A percentile compares a stretch with the other conserved stretches of the same genome.
Conservation (phyloP, 768 basidiomycete genomes). For the Cyathus striatus region DNA sequence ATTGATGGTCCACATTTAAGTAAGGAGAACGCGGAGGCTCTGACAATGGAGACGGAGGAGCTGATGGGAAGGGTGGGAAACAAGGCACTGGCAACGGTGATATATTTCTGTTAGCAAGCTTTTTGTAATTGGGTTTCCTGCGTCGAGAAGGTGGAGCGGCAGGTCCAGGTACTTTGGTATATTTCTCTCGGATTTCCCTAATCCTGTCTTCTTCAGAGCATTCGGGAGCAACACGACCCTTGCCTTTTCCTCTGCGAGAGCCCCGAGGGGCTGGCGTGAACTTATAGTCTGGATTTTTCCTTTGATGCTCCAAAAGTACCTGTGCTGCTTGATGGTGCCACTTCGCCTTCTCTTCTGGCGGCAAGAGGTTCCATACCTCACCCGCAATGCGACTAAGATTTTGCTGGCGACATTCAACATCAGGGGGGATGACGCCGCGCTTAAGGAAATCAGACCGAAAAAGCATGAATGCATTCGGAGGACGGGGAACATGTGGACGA, state of each 20-base stretch:
- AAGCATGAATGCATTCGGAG: conserved; percentile 82
- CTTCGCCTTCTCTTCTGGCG: conserved; percentile 35
- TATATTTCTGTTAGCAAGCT: no score
- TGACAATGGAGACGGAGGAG: conserved; percentile 8
- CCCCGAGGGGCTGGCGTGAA: conserved; percentile 45
- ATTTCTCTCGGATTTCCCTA: conserved; percentile 28
- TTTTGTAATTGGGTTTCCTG: not conserved
- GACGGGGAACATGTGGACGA: conserved; percentile 57
- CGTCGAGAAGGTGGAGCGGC: not conserved
- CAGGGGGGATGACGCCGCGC: conserved; percentile 37
- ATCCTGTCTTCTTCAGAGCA: conserved; percentile 18
- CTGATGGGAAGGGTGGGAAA: conserved; percentile 5
- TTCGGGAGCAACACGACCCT: conserved; percentile 11
- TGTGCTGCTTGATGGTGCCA: conserved; percentile 45
- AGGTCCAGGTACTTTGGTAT: conserved; percentile 24
- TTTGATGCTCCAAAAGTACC: conserved; percentile 41
- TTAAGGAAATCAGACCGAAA: conserved; percentile 66
- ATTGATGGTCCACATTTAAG: conserved; percentile 5
- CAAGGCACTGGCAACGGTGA: not conserved
- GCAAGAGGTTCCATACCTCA: conserved; percentile 58
- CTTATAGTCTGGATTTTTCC: conserved; percentile 55
- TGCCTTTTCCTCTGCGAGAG: conserved; percentile 25
- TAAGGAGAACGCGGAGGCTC: conserved; percentile 7
- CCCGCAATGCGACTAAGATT: conserved; percentile 69
- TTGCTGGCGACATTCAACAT: conserved; percentile 65